phyloP scores from a whole-genome alignment of 2,329 filamentous ascomycete species.

The Sporothrix mexicana region DNA sequence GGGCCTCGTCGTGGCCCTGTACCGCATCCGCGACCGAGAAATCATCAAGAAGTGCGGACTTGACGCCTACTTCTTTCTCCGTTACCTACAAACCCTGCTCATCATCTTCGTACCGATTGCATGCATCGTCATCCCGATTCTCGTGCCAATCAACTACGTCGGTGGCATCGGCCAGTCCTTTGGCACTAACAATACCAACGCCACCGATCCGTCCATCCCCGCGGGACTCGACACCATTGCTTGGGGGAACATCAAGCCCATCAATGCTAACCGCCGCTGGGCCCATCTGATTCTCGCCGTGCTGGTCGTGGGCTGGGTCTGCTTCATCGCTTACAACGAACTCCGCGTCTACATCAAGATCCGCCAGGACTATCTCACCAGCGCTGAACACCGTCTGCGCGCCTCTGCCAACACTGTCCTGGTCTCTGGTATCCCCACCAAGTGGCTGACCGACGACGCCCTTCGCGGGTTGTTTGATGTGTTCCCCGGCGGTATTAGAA shows the following conservation, averaged over 20 bases:
- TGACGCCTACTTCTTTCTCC: constrained; percentile 96
- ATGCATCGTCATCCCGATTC: constrained; percentile 77
- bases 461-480: constrained; percentile 89
- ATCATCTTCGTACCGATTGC: constrained; percentile 91
- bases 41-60: constrained; percentile 95
- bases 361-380: constrained; percentile 91
- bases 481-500: constrained; percentile 91
- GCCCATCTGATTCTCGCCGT: constrained; percentile 84
- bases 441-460: constrained; percentile 86
- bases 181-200: constrained; percentile 48
- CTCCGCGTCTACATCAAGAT: constrained; percentile 88
- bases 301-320: constrained; percentile 80
- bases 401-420: constrained; percentile 96
- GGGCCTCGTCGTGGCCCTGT: constrained; percentile 62
- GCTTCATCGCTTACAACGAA: constrained; percentile 85
- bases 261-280: constrained; percentile 74
- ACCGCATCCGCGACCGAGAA: constrained; percentile 74
- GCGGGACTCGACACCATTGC: constrained; percentile 80
- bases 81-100: constrained; percentile 77
- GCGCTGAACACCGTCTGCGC: constrained; percentile 88
- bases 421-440: constrained; percentile 85
- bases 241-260: constrained; percentile 80
- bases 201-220: constrained; percentile 44
- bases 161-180: constrained; percentile 69
- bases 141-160: constrained; percentile 82